These are phyloP conservation scores for Chytriomyces sp. DNA, from an alignment of 192 early-diverging fungal genomes.

Conservation along the genomic window DNA sequence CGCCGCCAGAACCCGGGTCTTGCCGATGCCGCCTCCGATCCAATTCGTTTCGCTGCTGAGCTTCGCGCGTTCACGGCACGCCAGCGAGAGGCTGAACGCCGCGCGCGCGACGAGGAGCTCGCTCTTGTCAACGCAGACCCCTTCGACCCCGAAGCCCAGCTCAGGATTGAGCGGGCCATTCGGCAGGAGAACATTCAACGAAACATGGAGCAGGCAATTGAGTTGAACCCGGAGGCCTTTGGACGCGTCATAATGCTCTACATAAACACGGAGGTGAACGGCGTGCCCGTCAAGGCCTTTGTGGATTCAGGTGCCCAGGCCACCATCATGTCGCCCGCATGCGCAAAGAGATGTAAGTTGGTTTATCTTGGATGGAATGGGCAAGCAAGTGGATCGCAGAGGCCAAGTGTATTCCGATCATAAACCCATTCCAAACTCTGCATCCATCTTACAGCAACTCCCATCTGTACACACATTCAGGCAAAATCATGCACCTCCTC, in stretches of 20 bases:
- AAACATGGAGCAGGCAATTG: conserved; percentile 66
- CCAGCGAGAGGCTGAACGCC: conserved; percentile 57
- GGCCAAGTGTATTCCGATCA: neutral
- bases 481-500: conserved; percentile 86
- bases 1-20: conserved; percentile 64
- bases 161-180: conserved; percentile 89
- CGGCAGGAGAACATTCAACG: conserved; percentile 19
- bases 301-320: conserved; percentile 97
- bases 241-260: conserved; percentile 90
- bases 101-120: conserved; percentile 52
- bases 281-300: conserved; percentile 85
- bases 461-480: conserved; percentile 65
- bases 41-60: conserved; percentile 63
- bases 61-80: conserved; percentile 61
- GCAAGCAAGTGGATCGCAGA: too few relatives aligned
- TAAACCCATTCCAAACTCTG: conserved; percentile 63
- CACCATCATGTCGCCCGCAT: conserved; percentile 78
- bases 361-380: too few relatives aligned
- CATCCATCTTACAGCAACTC: neutral
- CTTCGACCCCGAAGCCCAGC: conserved; percentile 89
- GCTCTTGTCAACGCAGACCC: conserved; percentile 73
- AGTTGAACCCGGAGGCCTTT: conserved; percentile 94
- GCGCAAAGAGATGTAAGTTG: conserved; percentile 35
- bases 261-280: conserved; percentile 87
- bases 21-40: conserved; percentile 66